A percentile compares a stretch with the other conserved stretches of the same genome.
phyloP scores from a whole-genome alignment of 1,284 basidiomycete species.

The Agaricales sp. region DNA sequence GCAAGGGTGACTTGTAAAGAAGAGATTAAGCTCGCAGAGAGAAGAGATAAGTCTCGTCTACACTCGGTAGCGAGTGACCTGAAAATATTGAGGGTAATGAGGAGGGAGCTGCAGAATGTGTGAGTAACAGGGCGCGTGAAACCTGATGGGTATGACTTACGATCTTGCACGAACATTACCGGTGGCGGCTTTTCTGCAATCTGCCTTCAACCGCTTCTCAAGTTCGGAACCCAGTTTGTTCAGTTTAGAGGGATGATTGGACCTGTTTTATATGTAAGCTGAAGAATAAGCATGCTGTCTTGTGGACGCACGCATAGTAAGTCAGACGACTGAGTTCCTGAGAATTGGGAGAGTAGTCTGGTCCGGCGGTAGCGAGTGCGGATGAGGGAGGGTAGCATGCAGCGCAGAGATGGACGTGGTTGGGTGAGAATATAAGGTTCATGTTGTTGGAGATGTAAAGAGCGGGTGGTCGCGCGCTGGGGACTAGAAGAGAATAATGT shows the following conservation, averaged over 20 bases:
- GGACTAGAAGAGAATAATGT: conserved; percentile 8
- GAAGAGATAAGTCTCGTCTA: conserved; percentile 74
- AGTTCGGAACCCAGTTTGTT: conserved; percentile 80
- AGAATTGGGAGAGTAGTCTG: conserved; percentile 77
- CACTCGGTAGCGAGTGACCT: conserved; percentile 86
- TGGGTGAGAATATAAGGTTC: conserved; percentile 65
- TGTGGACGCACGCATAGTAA: conserved; percentile 75
- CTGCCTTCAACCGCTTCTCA: conserved; percentile 64
- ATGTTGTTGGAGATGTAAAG: conserved; percentile 16
- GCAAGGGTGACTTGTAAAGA: conserved; percentile 63
- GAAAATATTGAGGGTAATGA: conserved; percentile 83
- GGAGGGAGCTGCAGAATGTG: conserved; percentile 47
- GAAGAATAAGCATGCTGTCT: neutral
- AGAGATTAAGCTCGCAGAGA: conserved; percentile 71
- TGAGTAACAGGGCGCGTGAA: conserved; percentile 2
- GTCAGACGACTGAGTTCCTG: conserved; percentile 89
- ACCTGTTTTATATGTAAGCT: conserved; percentile 15
- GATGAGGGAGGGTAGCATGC: conserved; percentile 88
- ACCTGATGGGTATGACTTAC: conserved; percentile 35
- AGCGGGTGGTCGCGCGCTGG: neutral
- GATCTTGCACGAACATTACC: conserved; percentile 75
- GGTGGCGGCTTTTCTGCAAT: conserved; percentile 57
- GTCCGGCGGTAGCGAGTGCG: conserved; percentile 63
- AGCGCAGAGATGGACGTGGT: conserved; percentile 80
- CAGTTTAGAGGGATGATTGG: conserved; percentile 84